A percentile compares a stretch with the other conserved stretches of the same genome.
Evolutionary conservation across 352 stramenopile species (phyloP).

Genomic region (Phytopythium montanum): DNA sequence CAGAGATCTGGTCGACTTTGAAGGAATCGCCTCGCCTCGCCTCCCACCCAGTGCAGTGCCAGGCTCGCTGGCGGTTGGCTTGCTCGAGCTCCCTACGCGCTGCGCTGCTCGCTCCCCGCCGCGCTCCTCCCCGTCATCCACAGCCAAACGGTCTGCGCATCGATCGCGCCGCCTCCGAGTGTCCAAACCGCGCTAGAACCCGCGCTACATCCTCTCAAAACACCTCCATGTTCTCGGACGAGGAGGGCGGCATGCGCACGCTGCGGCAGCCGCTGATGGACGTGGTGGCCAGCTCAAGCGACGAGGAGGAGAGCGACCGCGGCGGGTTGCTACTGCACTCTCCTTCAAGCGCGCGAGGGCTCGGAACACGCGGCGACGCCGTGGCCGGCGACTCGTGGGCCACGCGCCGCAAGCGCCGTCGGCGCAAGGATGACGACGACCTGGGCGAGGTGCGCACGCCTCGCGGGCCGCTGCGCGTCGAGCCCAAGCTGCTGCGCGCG

Average conservation of each 20-base stretch:
- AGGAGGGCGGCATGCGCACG: slow-evolving; percentile 26
- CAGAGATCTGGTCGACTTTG: slow-evolving; percentile 1
- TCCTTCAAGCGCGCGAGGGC: slow-evolving; percentile 8
- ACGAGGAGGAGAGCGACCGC: slow-evolving; percentile 16
- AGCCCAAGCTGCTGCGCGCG: slow-evolving; percentile 27
- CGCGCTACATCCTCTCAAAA: background rate
- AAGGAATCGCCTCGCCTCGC: too few relatives aligned
- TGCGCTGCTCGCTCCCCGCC: background rate
- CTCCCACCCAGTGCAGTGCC: too few relatives aligned
- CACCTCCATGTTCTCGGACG: slow-evolving; percentile 19
- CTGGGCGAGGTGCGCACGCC: slow-evolving; percentile 23
- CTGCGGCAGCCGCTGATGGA: slow-evolving; percentile 31
- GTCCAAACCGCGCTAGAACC: background rate
- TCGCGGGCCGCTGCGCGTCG: slow-evolving; percentile 15
- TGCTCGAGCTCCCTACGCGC: too few relatives aligned
- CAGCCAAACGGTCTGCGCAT: background rate
- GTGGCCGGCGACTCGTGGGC: slow-evolving; percentile 11
- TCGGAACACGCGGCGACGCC: slow-evolving; percentile 13
- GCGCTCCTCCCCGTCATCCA: too few relatives aligned
- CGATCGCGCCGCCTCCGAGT: background rate
- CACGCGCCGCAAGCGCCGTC: slow-evolving; percentile 22
- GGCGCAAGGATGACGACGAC: slow-evolving; percentile 41
- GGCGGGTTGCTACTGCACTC: slow-evolving; percentile 17
- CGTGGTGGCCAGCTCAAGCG: slow-evolving; percentile 11
- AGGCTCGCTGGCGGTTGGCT: too few relatives aligned